A percentile compares a stretch with the other conserved stretches of the same genome.
phyloP scores from a whole-genome alignment of 257 asterid genomes.

The Nicotiana knightiana region DNA sequence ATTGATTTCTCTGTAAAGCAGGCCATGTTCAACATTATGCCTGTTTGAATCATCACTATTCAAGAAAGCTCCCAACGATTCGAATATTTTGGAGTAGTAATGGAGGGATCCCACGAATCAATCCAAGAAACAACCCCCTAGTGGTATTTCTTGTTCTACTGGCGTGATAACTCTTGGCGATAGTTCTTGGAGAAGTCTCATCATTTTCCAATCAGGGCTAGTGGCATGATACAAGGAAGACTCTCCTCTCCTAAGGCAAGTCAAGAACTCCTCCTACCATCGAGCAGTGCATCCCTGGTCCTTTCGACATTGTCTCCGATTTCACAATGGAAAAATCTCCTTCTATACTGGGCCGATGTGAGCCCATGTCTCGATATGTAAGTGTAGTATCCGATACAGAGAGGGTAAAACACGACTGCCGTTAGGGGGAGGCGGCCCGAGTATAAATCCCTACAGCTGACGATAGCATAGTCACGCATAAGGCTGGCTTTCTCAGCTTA shows the following conservation, averaged over 20 bases:
- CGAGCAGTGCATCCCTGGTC: no score
- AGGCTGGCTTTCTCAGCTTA: no score
- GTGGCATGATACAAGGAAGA: slow-evolving; percentile 65
- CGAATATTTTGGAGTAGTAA: slow-evolving; percentile 69
- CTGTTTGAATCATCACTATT: slow-evolving; percentile 40
- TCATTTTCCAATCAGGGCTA: slow-evolving; percentile 64
- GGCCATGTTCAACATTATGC: slow-evolving; percentile 48
- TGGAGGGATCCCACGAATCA: slow-evolving; percentile 72
- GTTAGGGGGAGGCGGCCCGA: no score
- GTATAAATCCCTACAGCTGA: no score
- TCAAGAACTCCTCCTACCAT: no score
- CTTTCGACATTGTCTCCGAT: no score
- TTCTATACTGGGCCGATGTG: no score
- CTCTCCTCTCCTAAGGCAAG: slow-evolving; percentile 33
- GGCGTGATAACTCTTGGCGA: slow-evolving; percentile 54
- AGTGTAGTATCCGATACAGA: no score
- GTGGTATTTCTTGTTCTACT: slow-evolving; percentile 66
- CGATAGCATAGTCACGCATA: no score
- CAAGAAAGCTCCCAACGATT: slow-evolving; percentile 55
- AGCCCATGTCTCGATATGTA: no score
- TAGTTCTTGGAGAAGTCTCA: slow-evolving; percentile 46
- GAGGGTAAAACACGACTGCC: no score
- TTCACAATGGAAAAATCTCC: no score
- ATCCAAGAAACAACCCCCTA: slow-evolving; percentile 68
- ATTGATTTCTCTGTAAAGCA: slow-evolving; percentile 55